Percentiles rank a stretch among this genome's conserved stretches.
Evolutionary conservation across 2,329 filamentous ascomycete genomes (phyloP).

Genomic region (Clonostachys byssicola): DNA sequence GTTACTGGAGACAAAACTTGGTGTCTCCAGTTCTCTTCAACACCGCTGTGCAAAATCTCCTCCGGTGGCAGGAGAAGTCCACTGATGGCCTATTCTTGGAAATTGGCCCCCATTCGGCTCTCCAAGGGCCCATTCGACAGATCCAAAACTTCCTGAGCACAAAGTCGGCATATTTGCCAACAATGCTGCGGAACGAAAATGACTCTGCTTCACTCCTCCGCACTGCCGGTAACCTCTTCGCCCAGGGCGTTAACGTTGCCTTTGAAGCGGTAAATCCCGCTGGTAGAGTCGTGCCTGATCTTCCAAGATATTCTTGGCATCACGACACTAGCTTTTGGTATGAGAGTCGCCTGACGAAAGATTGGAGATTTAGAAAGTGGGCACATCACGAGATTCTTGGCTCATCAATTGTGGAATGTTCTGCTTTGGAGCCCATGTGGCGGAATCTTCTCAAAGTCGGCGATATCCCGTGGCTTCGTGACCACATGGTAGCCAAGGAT

Average conservation of each 20-base stretch:
- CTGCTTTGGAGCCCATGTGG: conserved; percentile 8
- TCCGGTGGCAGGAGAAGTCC: conserved; percentile 11
- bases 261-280: background rate
- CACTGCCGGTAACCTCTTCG: background rate
- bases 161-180: conserved; percentile 7
- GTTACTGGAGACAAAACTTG: conserved; percentile 14
- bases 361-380: conserved; percentile 3
- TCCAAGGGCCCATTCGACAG: conserved; percentile 31
- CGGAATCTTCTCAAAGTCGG: conserved; percentile 10
- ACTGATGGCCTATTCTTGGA: conserved; percentile 16
- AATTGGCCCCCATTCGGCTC: conserved; percentile 29
- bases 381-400: conserved; percentile 17
- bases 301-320: conserved; percentile 36
- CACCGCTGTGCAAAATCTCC: conserved; percentile 31
- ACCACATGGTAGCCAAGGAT: conserved; percentile 12
- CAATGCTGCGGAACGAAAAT: background rate
- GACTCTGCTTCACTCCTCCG: background rate
- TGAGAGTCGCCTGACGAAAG: conserved; percentile 6
- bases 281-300: conserved; percentile 5
- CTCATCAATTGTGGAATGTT: background rate
- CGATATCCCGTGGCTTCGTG: conserved; percentile 22
- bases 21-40: conserved; percentile 5
- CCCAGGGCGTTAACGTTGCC: background rate
- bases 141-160: conserved; percentile 7
- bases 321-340: conserved; percentile 23